Evolutionary conservation across 257 asterid species (phyloP), one percentile per base, ranked within the genome.

Genomic region (Solanum phureja): DNA sequence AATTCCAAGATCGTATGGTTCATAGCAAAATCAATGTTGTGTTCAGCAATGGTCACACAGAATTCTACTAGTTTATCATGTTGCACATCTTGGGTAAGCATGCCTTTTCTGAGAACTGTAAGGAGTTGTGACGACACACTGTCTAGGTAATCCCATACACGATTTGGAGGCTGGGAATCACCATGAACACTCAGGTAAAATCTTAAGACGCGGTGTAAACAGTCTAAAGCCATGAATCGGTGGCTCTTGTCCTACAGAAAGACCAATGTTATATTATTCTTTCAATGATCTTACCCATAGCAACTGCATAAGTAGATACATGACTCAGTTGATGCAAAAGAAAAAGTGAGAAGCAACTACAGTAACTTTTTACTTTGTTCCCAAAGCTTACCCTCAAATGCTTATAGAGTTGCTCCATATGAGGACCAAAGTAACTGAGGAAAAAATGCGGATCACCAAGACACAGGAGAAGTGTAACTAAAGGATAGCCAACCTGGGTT

Each of bases 61-160:
- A 97, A 97, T 86, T 97, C 99, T 77, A 97, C 98, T 72, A 97
- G 98, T 88, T 97, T 97, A 94, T 95, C 99, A 86, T 97, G 99
- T 88, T 97, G 99, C 91, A 94, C 96, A 91, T 97, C 99, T 90
- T 97, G 99, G 44, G 98, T 94, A 49, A 97, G 99, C 98, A 97
- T 91, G 89, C 98, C 98, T 93, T 96, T 97, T 92, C 96, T 92
- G 85, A 96, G 96, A 89, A 94, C 93, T 72, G 98, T 92, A 88
- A 97, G 94, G 90, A 97, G 99, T 89, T 97, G 99, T 85, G 99
- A 93, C 89, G 99, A 96, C 87, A 97, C 99, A 89, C 99, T 97
- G 92, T 97, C 99, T 84, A 97, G 94, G 93, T 95, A 95, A 89
- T 97, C 99, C 99, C 99, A 97, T 56, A 97, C 99, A 86, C 99